Evolutionary conservation across 2,329 filamentous ascomycete genomes (phyloP).

Genomic region (Microascus cirrosus): DNA sequence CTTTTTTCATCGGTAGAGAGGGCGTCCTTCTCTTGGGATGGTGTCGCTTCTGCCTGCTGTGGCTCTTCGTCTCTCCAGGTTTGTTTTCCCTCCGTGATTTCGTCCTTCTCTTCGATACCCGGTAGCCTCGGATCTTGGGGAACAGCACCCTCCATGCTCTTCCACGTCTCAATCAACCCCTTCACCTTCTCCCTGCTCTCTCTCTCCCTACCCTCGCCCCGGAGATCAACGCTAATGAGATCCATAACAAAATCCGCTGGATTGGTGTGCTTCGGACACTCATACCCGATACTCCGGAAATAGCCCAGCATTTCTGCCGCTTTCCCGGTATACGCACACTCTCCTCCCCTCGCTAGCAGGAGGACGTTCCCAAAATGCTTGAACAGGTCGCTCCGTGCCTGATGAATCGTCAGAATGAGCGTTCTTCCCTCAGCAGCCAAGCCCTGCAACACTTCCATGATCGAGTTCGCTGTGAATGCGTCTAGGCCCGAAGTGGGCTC

Average conservation of each 20-base stretch:
- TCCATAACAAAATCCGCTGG: conserved; percentile 71
- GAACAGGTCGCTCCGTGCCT: conserved; percentile 64
- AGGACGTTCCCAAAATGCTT: conserved; percentile 60
- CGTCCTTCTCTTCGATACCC: background rate
- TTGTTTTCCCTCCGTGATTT: background rate
- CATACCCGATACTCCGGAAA: conserved; percentile 46
- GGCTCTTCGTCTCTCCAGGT: background rate
- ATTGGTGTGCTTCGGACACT: conserved; percentile 60
- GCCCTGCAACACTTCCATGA: conserved; percentile 61
- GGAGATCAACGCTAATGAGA: conserved; percentile 64
- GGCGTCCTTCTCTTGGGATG: conserved; percentile 4
- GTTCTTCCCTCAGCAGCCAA: conserved; percentile 65
- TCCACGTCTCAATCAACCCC: conserved; percentile 50
- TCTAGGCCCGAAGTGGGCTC: conserved; percentile 69
- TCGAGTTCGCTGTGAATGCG: conserved; percentile 66
- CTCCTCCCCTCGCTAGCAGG: conserved; percentile 58
- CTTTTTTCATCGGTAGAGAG: conserved; percentile 1
- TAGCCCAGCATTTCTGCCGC: conserved; percentile 54
- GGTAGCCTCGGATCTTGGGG: background rate
- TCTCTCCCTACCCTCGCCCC: conserved; percentile 50
- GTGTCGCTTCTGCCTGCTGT: background rate
- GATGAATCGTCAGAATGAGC: conserved; percentile 66
- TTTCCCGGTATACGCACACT: conserved; percentile 55
- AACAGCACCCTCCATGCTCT: conserved; percentile 3
- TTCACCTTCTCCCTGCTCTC: conserved; percentile 52